Evolutionary conservation across 2,329 filamentous ascomycete genomes (phyloP).

Genomic region (Colletotrichum endophyticum): DNA sequence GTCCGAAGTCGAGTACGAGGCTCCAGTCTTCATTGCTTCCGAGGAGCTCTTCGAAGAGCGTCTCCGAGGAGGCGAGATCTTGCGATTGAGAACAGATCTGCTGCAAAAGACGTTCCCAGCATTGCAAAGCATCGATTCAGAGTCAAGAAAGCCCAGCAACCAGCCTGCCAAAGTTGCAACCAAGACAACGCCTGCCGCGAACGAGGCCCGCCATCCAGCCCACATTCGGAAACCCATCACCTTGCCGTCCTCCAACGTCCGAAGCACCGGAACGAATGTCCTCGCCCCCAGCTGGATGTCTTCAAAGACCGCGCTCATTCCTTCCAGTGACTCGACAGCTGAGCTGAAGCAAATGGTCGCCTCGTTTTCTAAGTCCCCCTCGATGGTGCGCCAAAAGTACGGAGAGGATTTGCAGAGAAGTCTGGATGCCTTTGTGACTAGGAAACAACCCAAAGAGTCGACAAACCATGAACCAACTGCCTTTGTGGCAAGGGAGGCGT

Average conservation of each 20-base stretch:
- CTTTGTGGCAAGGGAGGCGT: neutral
- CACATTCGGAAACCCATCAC: neutral
- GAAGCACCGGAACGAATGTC: conserved; percentile 9
- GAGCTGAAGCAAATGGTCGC: conserved; percentile 35
- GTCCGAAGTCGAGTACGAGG: conserved; percentile 23
- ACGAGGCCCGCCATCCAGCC: neutral
- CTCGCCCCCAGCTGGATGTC: conserved; percentile 18
- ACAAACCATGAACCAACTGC: neutral
- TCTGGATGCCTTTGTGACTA: conserved; percentile 28
- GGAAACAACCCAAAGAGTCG: neutral
- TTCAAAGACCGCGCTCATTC: neutral
- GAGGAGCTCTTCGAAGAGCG: conserved; percentile 22
- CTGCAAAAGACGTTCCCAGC: conserved; percentile 15
- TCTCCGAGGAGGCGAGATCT: conserved; percentile 21
- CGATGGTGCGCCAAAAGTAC: conserved; percentile 41
- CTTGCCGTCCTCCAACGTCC: neutral
- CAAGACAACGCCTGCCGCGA: neutral
- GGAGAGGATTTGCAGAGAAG: conserved; percentile 31
- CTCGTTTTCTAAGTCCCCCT: conserved; percentile 29
- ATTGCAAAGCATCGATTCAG: neutral
- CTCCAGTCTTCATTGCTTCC: conserved; percentile 18
- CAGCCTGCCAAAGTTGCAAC: neutral
- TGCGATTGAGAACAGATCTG: conserved; percentile 20
- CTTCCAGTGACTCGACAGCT: neutral
- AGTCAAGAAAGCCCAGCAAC: neutral